phyloP scores from a whole-genome alignment of 2,329 filamentous ascomycete species.

The Whalleya microplaca region DNA sequence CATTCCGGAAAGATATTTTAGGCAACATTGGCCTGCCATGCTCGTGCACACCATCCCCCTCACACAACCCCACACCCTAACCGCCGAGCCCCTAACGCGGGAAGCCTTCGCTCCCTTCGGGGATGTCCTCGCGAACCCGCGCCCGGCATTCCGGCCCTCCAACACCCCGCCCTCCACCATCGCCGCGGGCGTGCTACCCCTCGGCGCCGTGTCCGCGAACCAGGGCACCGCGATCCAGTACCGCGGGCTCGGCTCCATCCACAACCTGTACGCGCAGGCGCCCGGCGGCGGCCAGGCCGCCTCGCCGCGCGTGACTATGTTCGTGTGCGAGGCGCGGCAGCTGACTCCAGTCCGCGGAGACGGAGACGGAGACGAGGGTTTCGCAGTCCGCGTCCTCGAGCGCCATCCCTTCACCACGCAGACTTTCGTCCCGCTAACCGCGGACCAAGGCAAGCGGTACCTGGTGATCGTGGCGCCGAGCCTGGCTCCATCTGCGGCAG shows the following conservation, averaged over 20 bases:
- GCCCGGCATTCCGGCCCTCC: slow-evolving; percentile 55
- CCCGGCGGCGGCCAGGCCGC: slow-evolving; percentile 61
- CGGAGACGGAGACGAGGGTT: slow-evolving; percentile 41
- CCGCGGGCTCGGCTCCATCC: slow-evolving; percentile 73
- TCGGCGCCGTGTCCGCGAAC: slow-evolving; percentile 68
- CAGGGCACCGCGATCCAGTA: slow-evolving; percentile 91
- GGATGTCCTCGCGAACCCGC: slow-evolving; percentile 77
- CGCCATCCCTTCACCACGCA: slow-evolving; percentile 93
- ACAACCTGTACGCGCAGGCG: slow-evolving; percentile 70
- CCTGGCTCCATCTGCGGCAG: slow-evolving; percentile 50
- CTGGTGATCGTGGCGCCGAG: slow-evolving; percentile 89
- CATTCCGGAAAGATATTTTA: no score
- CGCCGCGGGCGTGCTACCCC: slow-evolving; percentile 40
- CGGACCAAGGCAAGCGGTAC: slow-evolving; percentile 58
- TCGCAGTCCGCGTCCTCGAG: slow-evolving; percentile 77
- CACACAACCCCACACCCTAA: slow-evolving; percentile 46
- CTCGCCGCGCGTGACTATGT: slow-evolving; percentile 79
- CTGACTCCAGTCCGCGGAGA: slow-evolving; percentile 23
- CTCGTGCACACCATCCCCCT: slow-evolving; percentile 32
- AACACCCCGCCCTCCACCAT: slow-evolving; percentile 33
- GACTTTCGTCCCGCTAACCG: slow-evolving; percentile 80
- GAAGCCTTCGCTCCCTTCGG: slow-evolving; percentile 78
- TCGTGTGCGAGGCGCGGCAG: slow-evolving; percentile 68
- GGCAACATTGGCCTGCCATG: slow-evolving; percentile 31
- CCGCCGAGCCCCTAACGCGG: slow-evolving; percentile 68